Conservation (phyloP, 2,329 filamentous ascomycete genomes). For the Atkinsonella hypoxylon region DNA sequence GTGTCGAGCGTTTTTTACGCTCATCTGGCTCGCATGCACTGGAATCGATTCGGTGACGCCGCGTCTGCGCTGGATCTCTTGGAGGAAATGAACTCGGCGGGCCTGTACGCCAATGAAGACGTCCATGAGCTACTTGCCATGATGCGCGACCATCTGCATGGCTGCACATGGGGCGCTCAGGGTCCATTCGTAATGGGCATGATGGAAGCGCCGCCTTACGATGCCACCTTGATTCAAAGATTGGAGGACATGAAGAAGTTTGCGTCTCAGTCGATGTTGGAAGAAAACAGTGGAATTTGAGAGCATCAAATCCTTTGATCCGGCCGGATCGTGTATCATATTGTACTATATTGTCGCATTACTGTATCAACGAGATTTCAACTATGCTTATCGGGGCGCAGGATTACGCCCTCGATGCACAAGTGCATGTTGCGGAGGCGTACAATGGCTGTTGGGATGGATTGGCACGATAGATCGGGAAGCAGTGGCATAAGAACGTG, state of each 20-base stretch:
- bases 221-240: conserved; percentile 15
- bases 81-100: conserved; percentile 53
- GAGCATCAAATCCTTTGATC: too few relatives aligned
- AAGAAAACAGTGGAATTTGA: conserved; percentile 1
- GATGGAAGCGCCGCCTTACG: conserved; percentile 24
- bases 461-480: conserved; percentile 1
- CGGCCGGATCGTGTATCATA: background rate
- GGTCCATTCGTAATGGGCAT: conserved; percentile 27
- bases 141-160: conserved; percentile 22
- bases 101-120: conserved; percentile 41
- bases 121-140: conserved; percentile 15
- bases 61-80: conserved; percentile 41
- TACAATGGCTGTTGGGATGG: conserved; percentile 10
- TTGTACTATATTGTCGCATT: background rate
- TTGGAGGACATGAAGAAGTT: conserved; percentile 15
- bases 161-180: conserved; percentile 24
- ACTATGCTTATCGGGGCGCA: too few relatives aligned
- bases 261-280: conserved; percentile 6
- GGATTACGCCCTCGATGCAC: conserved; percentile 7
- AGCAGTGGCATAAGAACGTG: too few relatives aligned
- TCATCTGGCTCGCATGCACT: conserved; percentile 48
- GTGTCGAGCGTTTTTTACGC: conserved; percentile 61
- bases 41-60: conserved; percentile 48
- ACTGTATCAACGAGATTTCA: conserved; percentile 8
- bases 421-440: conserved; percentile 8